These are phyloP conservation scores for Kondoa subrosea DNA, from an alignment of 768 basidiomycete genomes.

Conservation along the genomic window DNA sequence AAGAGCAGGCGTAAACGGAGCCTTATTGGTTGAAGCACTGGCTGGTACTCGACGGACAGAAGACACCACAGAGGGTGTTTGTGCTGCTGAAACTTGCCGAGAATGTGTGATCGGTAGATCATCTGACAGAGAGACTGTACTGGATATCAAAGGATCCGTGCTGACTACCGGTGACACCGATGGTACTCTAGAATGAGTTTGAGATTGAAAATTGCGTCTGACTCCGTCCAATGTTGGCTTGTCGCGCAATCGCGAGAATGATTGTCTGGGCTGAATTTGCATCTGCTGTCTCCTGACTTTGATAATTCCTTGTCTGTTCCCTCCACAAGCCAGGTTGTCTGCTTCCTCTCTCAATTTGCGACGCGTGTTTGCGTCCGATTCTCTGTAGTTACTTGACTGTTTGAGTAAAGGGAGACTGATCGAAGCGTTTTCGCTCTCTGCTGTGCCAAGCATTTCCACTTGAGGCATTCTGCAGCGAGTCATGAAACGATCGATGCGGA, in stretches of 20 bases:
- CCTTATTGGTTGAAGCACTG: not conserved
- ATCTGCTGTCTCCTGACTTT: not conserved
- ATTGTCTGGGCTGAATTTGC: not conserved
- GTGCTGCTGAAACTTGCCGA: too few species aligned
- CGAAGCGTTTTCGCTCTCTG: slow-evolving; percentile 74
- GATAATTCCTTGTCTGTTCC: not conserved
- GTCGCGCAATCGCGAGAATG: too few species aligned
- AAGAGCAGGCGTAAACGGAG: slow-evolving; percentile 5
- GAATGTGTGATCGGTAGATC: too few species aligned
- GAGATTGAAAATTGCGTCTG: too few species aligned
- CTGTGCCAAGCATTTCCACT: slow-evolving; percentile 71
- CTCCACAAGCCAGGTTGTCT: not conserved
- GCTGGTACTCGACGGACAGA: not conserved
- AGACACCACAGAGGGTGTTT: too few species aligned
- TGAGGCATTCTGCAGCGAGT: slow-evolving; percentile 94
- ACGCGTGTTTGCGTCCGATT: slow-evolving; percentile 13
- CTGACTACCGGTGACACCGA: too few species aligned
- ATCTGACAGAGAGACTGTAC: too few species aligned
- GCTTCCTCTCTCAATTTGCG: slow-evolving; percentile 2
- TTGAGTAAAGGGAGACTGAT: slow-evolving; percentile 70
- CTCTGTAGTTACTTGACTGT: slow-evolving; percentile 2
- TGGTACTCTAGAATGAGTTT: too few species aligned
- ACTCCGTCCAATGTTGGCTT: too few species aligned
- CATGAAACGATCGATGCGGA: slow-evolving; percentile 51
- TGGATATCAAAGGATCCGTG: too few species aligned